Conservation (phyloP, 2,329 filamentous ascomycete species). For the Pyrenochaeta sp. region DNA sequence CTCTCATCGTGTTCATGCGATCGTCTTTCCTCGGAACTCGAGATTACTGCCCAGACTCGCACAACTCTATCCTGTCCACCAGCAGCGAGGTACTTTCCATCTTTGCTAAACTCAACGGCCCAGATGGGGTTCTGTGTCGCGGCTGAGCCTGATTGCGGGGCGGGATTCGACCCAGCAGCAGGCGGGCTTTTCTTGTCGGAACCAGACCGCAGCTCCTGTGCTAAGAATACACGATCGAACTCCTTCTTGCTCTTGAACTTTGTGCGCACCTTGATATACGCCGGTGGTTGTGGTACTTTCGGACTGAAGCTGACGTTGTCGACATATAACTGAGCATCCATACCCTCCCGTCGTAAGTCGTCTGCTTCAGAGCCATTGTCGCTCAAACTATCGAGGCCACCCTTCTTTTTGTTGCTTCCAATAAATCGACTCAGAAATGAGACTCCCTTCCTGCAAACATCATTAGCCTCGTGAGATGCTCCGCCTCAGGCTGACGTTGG, state of each 20-base stretch:
- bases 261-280: slow-evolving; percentile 85
- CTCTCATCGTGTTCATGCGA: slow-evolving; percentile 76
- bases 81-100: slow-evolving; percentile 90
- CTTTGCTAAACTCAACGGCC: slow-evolving; percentile 90
- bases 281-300: slow-evolving; percentile 84
- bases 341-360: slow-evolving; percentile 75
- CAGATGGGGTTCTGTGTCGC: slow-evolving; percentile 74
- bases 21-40: slow-evolving; percentile 78
- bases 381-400: slow-evolving; percentile 54
- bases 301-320: slow-evolving; percentile 80
- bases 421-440: slow-evolving; percentile 92
- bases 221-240: slow-evolving; percentile 88
- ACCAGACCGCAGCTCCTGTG: slow-evolving; percentile 83
- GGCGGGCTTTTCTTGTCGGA: slow-evolving; percentile 38
- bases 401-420: slow-evolving; percentile 76
- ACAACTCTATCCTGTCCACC: slow-evolving; percentile 88
- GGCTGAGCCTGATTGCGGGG: slow-evolving; percentile 42
- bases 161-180: slow-evolving; percentile 33
- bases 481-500: slow-evolving; percentile 42
- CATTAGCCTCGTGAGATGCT: slow-evolving; percentile 25
- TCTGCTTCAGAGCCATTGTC: slow-evolving; percentile 76
- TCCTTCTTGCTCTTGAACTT: slow-evolving; percentile 82
- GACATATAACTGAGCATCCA: slow-evolving; percentile 82
- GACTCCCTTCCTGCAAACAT: slow-evolving; percentile 72
- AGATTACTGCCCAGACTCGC: slow-evolving; percentile 87